These are phyloP conservation scores for Trametes sp. DNA, from an alignment of 1,284 basidiomycete genomes.

Conservation along the genomic window DNA sequence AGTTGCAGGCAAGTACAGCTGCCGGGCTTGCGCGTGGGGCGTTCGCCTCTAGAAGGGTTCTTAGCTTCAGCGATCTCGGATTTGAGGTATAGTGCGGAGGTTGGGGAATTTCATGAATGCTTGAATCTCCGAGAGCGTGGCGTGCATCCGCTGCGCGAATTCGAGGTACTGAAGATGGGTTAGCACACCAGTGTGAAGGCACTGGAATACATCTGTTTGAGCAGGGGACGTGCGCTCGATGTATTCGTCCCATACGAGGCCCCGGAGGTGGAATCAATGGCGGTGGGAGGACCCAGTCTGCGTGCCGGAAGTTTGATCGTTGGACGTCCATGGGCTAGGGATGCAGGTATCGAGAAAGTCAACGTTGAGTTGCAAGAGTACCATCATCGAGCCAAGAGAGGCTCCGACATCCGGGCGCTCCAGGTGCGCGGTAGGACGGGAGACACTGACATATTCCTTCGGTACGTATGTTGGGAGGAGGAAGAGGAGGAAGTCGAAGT, in stretches of 20 bases:
- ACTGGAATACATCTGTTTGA: too few relatives aligned
- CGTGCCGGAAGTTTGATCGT: too few relatives aligned
- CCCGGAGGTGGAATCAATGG: neutral
- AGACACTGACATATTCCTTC: neutral
- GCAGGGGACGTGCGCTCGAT: neutral
- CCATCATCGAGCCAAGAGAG: neutral
- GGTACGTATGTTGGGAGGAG: neutral
- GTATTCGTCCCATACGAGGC: neutral
- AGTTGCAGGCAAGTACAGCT: too few relatives aligned
- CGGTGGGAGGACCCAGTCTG: too few relatives aligned
- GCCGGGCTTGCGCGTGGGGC: too few relatives aligned
- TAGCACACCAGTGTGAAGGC: neutral
- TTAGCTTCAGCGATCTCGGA: too few relatives aligned
- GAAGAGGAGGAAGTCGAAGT: constrained; percentile 5
- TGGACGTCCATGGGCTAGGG: too few relatives aligned
- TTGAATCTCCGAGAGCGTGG: neutral
- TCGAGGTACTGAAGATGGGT: neutral
- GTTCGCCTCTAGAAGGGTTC: too few relatives aligned
- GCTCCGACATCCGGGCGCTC: too few relatives aligned
- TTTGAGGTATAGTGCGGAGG: neutral
- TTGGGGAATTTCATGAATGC: neutral
- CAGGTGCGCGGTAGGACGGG: neutral
- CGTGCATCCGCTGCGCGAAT: neutral
- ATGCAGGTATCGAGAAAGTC: too few relatives aligned
- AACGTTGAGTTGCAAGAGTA: neutral